phyloP scores from a whole-genome alignment of 2,329 filamentous ascomycete genomes.

The Botrytis porri region DNA sequence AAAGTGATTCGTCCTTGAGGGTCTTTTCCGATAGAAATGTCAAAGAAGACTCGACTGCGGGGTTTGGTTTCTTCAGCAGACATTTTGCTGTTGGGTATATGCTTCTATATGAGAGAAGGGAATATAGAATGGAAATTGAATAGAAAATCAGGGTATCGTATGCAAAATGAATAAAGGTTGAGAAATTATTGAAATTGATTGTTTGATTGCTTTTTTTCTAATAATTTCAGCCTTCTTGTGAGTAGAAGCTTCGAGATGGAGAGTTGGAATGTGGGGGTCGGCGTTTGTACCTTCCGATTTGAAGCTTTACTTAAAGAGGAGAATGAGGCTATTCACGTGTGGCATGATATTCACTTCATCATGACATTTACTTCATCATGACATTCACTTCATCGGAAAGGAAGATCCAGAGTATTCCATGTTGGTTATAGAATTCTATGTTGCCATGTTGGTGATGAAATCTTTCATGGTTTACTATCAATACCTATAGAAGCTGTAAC shows the following conservation, averaged over 20 bases:
- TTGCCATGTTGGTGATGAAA: not conserved
- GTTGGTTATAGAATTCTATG: no score
- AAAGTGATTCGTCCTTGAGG: constrained; percentile 77
- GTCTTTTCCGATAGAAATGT: constrained; percentile 76
- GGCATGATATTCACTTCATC: not conserved
- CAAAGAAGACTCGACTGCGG: constrained; percentile 80
- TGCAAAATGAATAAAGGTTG: not conserved
- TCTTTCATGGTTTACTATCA: not conserved
- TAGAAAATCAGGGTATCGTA: not conserved
- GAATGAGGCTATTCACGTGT: constrained; percentile 7
- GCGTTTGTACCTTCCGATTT: constrained; percentile 11
- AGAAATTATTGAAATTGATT: not conserved
- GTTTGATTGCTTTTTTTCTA: constrained; percentile 6
- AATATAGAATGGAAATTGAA: not conserved
- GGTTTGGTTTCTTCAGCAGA: constrained; percentile 39
- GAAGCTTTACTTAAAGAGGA: constrained; percentile 4
- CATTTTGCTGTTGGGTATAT: constrained; percentile 37
- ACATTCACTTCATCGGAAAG: not conserved
- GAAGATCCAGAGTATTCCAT: no score
- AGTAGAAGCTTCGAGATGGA: constrained; percentile 17
- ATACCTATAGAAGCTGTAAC: not conserved
- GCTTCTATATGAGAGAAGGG: not conserved
- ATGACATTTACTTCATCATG: not conserved
- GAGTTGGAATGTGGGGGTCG: constrained; percentile 21
- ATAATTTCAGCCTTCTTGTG: constrained; percentile 12